phyloP scores from a whole-genome alignment of 2,329 filamentous ascomycete species.

The Fusarium globosum region DNA sequence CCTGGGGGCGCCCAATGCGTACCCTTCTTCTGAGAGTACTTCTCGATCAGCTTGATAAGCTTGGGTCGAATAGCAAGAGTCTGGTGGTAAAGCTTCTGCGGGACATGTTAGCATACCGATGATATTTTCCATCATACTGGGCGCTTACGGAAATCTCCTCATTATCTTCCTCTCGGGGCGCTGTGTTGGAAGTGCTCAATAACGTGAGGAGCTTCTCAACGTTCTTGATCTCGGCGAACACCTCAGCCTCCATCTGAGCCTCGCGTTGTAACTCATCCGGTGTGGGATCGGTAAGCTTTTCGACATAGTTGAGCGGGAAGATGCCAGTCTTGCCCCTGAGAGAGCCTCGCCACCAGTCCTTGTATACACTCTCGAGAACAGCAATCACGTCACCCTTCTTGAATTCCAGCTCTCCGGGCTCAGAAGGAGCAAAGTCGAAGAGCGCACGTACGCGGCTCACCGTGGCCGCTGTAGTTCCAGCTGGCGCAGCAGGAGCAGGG shows the following conservation, averaged over 20 bases:
- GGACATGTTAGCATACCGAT: conserved; percentile 47
- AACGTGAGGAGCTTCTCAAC: conserved; percentile 82
- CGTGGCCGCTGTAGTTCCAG: conserved; percentile 93
- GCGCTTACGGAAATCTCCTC: conserved; percentile 87
- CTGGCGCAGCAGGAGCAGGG: conserved; percentile 67
- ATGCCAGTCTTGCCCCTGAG: conserved; percentile 95
- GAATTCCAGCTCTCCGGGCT: conserved; percentile 94
- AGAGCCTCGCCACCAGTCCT: conserved; percentile 99
- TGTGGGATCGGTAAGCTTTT: conserved; percentile 95
- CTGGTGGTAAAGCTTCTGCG: conserved; percentile 84
- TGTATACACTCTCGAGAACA: conserved; percentile 96
- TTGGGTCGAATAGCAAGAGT: conserved; percentile 95
- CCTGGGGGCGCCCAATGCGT: not conserved
- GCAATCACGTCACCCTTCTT: conserved; percentile 97
- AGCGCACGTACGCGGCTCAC: conserved; percentile 93
- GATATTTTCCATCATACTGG: no score
- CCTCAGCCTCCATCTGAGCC: conserved; percentile 89
- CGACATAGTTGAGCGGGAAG: conserved; percentile 98
- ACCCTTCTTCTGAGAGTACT: conserved; percentile 98
- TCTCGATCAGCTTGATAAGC: conserved; percentile 96
- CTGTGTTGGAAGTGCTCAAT: conserved; percentile 85
- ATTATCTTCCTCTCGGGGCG: conserved; percentile 87
- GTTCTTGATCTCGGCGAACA: conserved; percentile 73
- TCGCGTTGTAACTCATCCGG: conserved; percentile 94
- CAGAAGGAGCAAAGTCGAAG: conserved; percentile 94